phyloP scores from a whole-genome alignment of 2,329 filamentous ascomycete species.

The Apiospora arundinis region DNA sequence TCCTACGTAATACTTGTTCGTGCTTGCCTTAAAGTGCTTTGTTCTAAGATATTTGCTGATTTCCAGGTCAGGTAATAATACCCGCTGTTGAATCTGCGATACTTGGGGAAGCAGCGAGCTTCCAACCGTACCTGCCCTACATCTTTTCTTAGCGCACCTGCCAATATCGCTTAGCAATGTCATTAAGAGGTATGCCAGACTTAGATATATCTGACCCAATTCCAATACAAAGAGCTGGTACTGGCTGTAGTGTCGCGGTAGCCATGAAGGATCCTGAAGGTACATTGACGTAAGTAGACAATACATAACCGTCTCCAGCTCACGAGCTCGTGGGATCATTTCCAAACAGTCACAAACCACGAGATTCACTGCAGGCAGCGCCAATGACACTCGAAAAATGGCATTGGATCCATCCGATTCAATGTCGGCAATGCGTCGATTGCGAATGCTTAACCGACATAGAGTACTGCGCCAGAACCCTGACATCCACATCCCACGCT shows the following conservation, averaged over 20 bases:
- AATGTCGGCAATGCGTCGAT: background rate
- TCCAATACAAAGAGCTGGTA: background rate
- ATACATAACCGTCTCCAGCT: background rate
- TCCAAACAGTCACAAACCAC: background rate
- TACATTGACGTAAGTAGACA: background rate
- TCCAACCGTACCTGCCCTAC: background rate
- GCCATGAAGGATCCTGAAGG: background rate
- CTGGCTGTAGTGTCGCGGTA: background rate
- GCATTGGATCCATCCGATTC: background rate
- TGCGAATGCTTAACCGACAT: background rate
- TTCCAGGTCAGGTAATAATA: background rate
- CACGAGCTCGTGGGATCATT: no score
- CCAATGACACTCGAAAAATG: background rate
- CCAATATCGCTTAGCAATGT: background rate
- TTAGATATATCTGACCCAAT: background rate
- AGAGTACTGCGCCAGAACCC: background rate
- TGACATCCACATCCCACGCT: background rate
- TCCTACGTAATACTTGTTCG: background rate
- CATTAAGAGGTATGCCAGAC: background rate
- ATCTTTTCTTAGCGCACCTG: background rate
- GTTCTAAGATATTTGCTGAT: background rate
- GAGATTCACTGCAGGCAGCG: background rate
- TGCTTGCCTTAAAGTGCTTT: background rate
- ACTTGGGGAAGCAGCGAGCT: background rate
- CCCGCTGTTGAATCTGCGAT: background rate